Conservation (phyloP, 768 basidiomycete species). For the Panellus pusillus region DNA sequence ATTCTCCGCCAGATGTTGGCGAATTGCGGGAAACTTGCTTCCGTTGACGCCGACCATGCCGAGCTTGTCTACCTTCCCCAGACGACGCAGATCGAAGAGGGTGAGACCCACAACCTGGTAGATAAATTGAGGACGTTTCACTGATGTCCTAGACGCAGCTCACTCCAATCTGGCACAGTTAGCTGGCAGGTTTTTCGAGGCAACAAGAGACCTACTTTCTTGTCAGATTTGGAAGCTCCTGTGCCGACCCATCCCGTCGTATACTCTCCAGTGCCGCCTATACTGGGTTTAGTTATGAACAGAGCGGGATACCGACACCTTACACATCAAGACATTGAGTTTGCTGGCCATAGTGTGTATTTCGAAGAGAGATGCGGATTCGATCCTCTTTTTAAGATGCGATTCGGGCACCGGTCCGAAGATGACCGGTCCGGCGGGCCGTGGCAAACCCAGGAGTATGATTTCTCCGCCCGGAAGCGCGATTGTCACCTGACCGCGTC, state of each 20-base stretch:
- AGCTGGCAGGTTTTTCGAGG: not conserved
- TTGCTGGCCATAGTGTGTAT: constrained; percentile 28
- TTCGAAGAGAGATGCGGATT: constrained; percentile 27
- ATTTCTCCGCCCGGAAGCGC: no score
- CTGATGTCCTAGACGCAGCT: constrained; percentile 23
- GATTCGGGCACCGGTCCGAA: not conserved
- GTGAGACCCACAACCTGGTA: constrained; percentile 79
- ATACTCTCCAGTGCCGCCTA: constrained; percentile 75
- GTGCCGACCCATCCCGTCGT: constrained; percentile 93
- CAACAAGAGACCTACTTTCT: constrained; percentile 61
- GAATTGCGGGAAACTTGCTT: constrained; percentile 83
- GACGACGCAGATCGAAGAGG: constrained; percentile 83
- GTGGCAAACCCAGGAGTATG: no score
- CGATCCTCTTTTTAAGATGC: not conserved
- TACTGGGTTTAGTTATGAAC: constrained; percentile 10
- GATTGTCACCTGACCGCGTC: no score
- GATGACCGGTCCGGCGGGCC: no score
- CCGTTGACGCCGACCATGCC: constrained; percentile 91
- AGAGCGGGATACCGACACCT: constrained; percentile 23
- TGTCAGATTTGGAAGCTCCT: constrained; percentile 93
- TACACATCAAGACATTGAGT: constrained; percentile 81
- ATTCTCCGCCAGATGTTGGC: constrained; percentile 77
- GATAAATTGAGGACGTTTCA: no score
- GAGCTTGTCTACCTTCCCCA: constrained; percentile 76
- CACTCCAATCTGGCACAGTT: constrained; percentile 56